Evolutionary conservation across 139 green algal genomes (phyloP).

Genomic region (Coelastrella sp.): DNA sequence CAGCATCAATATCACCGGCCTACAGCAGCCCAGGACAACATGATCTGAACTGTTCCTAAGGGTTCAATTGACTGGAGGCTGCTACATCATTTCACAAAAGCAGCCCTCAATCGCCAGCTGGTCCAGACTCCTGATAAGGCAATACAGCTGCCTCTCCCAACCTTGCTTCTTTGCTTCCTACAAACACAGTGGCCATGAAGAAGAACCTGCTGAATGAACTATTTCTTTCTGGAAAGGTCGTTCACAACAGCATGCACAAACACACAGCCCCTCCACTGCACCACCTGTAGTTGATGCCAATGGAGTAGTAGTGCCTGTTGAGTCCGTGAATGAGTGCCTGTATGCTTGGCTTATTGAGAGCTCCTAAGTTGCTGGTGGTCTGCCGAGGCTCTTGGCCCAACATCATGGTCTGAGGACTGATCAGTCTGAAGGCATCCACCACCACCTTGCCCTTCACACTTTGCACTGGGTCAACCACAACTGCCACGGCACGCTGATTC

Average conservation of each 20-base stretch:
- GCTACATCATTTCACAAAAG: too few relatives aligned
- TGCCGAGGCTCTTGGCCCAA: conserved; percentile 98
- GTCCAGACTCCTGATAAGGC: too few relatives aligned
- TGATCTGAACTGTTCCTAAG: too few relatives aligned
- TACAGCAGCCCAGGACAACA: neutral
- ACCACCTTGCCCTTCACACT: conserved; percentile 93
- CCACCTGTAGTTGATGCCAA: conserved; percentile 97
- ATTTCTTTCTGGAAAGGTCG: too few relatives aligned
- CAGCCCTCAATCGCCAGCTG: too few relatives aligned
- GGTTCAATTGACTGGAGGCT: too few relatives aligned
- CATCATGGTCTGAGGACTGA: conserved; percentile 99
- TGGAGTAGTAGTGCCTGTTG: conserved; percentile 99
- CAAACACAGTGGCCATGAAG: too few relatives aligned
- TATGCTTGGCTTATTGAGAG: conserved; percentile 99
- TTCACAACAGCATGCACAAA: too few relatives aligned
- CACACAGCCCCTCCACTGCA: neutral
- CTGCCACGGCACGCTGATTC: conserved; percentile 95
- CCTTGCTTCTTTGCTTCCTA: too few relatives aligned
- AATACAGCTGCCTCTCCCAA: too few relatives aligned
- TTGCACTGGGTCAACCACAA: conserved; percentile 99
- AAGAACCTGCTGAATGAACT: too few relatives aligned
- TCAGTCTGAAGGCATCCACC: conserved; percentile 96
- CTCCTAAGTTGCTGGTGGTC: conserved; percentile 98
- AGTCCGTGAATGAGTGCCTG: conserved; percentile 97
- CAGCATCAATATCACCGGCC: neutral